These are phyloP conservation scores for Solanum appendiculatum DNA, from an alignment of 257 asterid genomes.

Conservation along the genomic window DNA sequence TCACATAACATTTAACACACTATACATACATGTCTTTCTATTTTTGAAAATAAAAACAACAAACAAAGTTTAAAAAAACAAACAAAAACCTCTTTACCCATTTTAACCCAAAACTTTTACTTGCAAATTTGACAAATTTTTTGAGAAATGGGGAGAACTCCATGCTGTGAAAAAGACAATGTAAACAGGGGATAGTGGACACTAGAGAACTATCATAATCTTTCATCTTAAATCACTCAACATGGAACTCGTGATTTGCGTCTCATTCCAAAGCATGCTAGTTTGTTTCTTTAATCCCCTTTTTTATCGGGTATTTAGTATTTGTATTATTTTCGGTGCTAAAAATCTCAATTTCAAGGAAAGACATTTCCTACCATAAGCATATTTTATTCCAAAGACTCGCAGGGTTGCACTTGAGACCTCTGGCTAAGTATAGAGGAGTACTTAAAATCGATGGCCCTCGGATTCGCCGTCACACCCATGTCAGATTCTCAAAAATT, in stretches of 20 bases:
- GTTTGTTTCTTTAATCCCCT: constrained; percentile 6
- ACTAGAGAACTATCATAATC: constrained; percentile 85
- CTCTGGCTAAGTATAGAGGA: background rate
- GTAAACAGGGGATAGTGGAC: constrained; percentile 92
- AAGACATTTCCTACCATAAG: too few species aligned
- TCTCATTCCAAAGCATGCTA: constrained; percentile 93
- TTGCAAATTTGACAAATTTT: background rate
- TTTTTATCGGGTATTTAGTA: background rate
- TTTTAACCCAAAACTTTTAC: background rate
- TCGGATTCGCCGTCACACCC: too few species aligned
- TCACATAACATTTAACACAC: background rate
- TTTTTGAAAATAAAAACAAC: background rate
- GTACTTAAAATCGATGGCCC: too few species aligned
- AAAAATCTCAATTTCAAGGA: too few species aligned
- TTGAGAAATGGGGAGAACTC: constrained; percentile 58
- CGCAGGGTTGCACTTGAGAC: background rate
- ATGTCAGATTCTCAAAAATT: too few species aligned
- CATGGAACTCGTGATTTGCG: constrained; percentile 97
- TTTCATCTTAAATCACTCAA: constrained; percentile 86
- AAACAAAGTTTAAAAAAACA: background rate
- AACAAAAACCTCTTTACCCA: background rate
- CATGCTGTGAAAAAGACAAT: constrained; percentile 82
- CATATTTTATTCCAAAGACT: background rate
- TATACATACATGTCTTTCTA: background rate
- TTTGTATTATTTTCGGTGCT: background rate